Percentiles rank a stretch among this genome's conserved stretches.
These are phyloP conservation scores for Rhodofomes roseus DNA, from an alignment of 1,284 basidiomycete genomes.

Conservation along the genomic window DNA sequence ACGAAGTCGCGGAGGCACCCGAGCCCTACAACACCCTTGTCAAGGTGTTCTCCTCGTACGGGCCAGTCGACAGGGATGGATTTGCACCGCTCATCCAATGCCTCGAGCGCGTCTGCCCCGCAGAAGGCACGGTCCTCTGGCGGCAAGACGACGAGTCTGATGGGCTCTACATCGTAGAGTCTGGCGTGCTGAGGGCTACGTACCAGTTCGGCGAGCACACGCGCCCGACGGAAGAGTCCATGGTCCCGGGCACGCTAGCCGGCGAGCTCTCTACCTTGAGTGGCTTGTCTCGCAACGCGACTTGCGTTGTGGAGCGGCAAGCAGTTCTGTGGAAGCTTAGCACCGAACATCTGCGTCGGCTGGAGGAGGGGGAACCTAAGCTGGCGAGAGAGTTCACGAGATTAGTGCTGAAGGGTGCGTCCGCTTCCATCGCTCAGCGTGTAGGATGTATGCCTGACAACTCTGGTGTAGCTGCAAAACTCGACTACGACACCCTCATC, in stretches of 20 bases:
- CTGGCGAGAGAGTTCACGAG: constrained; percentile 66
- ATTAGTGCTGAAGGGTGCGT: constrained; percentile 77
- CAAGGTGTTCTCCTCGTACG: constrained; percentile 74
- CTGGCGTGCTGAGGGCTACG: constrained; percentile 77
- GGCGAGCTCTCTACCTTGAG: constrained; percentile 86
- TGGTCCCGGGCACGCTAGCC: constrained; percentile 90
- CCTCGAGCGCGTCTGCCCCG: constrained; percentile 61
- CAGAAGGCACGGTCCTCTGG: constrained; percentile 73
- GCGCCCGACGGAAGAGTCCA: constrained; percentile 74
- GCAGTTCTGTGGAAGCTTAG: constrained; percentile 81
- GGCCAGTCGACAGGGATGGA: constrained; percentile 41
- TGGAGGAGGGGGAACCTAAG: constrained; percentile 67
- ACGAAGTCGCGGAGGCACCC: constrained; percentile 14
- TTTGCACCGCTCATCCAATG: constrained; percentile 66
- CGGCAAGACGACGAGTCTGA: constrained; percentile 71
- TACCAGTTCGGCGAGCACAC: constrained; percentile 74
- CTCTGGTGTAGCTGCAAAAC: constrained; percentile 60
- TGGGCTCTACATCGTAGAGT: constrained; percentile 84
- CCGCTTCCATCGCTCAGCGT: neutral
- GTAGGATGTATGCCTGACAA: neutral
- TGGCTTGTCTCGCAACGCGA: constrained; percentile 78
- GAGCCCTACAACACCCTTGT: constrained; percentile 68
- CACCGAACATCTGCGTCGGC: constrained; percentile 44
- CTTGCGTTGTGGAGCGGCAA: constrained; percentile 75
- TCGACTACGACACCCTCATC: constrained; percentile 74